Evolutionary conservation across 2,329 filamentous ascomycete genomes (phyloP), one percentile per base, ranked within the genome.

Genomic region (Beauveria australis): DNA sequence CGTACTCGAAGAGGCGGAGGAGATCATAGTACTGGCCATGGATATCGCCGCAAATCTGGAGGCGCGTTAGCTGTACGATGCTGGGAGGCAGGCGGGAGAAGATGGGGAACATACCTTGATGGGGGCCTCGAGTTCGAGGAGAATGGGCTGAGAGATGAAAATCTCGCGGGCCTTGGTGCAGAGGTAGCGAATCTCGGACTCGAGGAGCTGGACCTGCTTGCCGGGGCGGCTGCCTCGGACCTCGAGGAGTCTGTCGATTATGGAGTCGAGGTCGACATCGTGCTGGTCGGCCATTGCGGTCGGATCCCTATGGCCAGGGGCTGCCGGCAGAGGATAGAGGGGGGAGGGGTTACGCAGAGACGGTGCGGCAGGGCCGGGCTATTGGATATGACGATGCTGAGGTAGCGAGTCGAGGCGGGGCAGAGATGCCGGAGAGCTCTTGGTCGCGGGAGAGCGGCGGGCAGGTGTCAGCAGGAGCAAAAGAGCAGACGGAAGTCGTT

Each of bases 21-120:
- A 99, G 85, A 76, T 99, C 94, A 77, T 97, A 97, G 80, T 99
- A 99, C 81, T 99, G 94, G 67, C 94, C 94, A 77, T 97, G 94
- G 69, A 99, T 97, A 79, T 97, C 94, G 78, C 94, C 94, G 77
- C 93, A 97, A 73, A 99, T 99, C 94, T 99, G 72, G 53, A 22
- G 26, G 24, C 9, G n/a, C 18, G 53, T 55, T 55, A 55, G 53
- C 40, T 18, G 52, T 3, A 9, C n/a, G 10, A 14, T 26, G 26
- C 3, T 6, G 40, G 26, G 26, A 59, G 53, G 60, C 30, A 54
- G 37, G 30, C 22, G 49, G 5, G 24, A 22, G 48, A 33, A 48
- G 46, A 54, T 60, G 60, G 61, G 49, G 52, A 57, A 73, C 81
- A 70, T 82, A 96, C 93, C 92, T 99, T 99, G 79, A 99, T 97